phyloP scores from a whole-genome alignment of 75 land plant genomes.

The Sequoiadendron giganteum region DNA sequence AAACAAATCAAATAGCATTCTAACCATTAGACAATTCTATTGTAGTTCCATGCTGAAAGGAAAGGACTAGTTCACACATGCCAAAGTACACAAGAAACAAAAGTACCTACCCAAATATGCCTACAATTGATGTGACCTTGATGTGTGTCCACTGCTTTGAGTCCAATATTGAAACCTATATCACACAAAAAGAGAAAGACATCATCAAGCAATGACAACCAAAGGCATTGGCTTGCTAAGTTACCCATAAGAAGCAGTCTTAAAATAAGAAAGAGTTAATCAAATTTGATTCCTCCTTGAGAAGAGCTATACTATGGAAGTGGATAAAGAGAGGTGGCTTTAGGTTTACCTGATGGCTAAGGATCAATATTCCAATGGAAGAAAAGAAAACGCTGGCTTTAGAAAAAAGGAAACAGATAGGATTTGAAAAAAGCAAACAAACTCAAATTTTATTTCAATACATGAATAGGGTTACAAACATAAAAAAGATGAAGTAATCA shows the following conservation, averaged over 20 bases:
- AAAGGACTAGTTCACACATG: constrained; percentile 11
- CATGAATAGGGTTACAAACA: too few relatives aligned
- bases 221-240: not conserved
- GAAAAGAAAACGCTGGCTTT: too few relatives aligned
- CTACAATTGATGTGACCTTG: constrained; percentile 82
- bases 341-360: constrained; percentile 67
- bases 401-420: too few relatives aligned
- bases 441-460: too few relatives aligned
- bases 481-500: too few relatives aligned
- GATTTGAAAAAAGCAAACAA: too few relatives aligned
- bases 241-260: not conserved
- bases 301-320: too few relatives aligned
- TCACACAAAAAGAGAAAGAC: not conserved
- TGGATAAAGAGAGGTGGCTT: not conserved
- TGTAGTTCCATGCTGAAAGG: too few relatives aligned
- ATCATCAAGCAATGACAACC: not conserved
- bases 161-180: constrained; percentile 82
- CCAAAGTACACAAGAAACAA: not conserved
- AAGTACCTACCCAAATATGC: constrained; percentile 83
- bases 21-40: not conserved
- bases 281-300: not conserved
- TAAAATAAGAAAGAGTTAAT: not conserved
- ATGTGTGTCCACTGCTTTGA: constrained; percentile 88
- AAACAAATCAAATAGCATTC: not conserved
- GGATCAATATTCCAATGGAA: too few relatives aligned